These are phyloP conservation scores for Fomitopsis pulvina DNA, from an alignment of 768 basidiomycete genomes.

Conservation along the genomic window DNA sequence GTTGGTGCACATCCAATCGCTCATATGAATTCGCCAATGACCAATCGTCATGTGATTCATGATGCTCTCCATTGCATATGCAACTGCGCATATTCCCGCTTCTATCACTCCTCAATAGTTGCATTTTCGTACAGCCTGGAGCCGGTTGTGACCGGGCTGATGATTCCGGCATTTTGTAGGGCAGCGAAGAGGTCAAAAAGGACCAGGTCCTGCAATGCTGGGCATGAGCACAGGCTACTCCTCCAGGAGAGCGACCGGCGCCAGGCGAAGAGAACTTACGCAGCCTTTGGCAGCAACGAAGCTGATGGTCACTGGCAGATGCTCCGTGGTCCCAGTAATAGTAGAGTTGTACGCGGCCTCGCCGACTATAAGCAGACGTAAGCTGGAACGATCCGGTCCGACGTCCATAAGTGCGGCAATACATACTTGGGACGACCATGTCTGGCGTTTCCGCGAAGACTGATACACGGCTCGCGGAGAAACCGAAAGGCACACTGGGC, in stretches of 20 bases:
- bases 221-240: neutral
- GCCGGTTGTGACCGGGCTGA: constrained; percentile 17
- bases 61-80: too few relatives aligned
- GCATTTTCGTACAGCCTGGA: neutral
- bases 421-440: constrained; percentile 26
- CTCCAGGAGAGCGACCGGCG: neutral
- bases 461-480: constrained; percentile 17
- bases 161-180: constrained; percentile 18
- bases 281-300: constrained; percentile 24
- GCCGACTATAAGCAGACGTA: constrained; percentile 12
- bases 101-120: neutral
- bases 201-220: constrained; percentile 19
- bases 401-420: too few relatives aligned
- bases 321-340: constrained; percentile 20
- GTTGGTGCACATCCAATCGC: too few relatives aligned
- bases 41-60: too few relatives aligned
- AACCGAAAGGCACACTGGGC: constrained; percentile 19
- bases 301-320: constrained; percentile 23
- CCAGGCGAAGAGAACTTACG: constrained; percentile 10
- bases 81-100: too few relatives aligned
- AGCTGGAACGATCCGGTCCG: neutral
- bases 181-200: constrained; percentile 23
- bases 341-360: constrained; percentile 24
- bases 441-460: constrained; percentile 21
- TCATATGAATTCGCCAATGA: too few relatives aligned